Base-by-base conservation (phyloP, 1,139 yeast genomes). In the Oligophagozyma castellii region DNA sequence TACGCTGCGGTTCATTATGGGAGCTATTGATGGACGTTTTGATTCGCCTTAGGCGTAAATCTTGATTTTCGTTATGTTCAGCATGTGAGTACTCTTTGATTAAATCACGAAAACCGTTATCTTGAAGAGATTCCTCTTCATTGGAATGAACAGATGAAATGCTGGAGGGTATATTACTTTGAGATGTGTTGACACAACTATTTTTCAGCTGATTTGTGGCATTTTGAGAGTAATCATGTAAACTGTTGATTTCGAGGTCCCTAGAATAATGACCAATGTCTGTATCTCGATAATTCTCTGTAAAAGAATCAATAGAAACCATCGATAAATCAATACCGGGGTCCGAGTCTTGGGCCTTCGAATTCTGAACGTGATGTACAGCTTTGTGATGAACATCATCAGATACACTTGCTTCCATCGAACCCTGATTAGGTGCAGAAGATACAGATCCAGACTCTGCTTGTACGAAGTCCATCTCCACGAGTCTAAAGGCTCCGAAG, bases 401-500 rank as follows among this genome's bases (percentile, higher is more conserved):
- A 7, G 7, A 7, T 18, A 18, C 10, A 18, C 10, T 10, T 18
- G 20, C 20, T 18, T 18, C 8, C 10, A 7, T 10, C 10, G 7
- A 7, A 18, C 20, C 10, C 7, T 18, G 8, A 18, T 18, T 10
- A 7, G 20, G 20, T 7, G 20, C 8, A n/a, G n/a, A n/a, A n/a
- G n/a, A n/a, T n/a, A n/a, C n/a, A n/a, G n/a, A n/a, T n/a, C n/a
- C n/a, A 7, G 7, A 7, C 20, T 18, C 20, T 18, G 7, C 10
- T 10, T 51, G 44, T 13, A 41, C 48, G 48, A 81, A 78, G 51
- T 84, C 95, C 57, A 67, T 60, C 34, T 72, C 79, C 18, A 83
- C 65, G 31, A 84, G 56, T 37, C 73, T 63, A 44, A 73, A 78
- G 3, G 84, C 72, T 3, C 95, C 95, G 21, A 77, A 52, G 40